Base-by-base conservation (phyloP, 2,329 filamentous ascomycete genomes). In the Neonectria faginata region DNA sequence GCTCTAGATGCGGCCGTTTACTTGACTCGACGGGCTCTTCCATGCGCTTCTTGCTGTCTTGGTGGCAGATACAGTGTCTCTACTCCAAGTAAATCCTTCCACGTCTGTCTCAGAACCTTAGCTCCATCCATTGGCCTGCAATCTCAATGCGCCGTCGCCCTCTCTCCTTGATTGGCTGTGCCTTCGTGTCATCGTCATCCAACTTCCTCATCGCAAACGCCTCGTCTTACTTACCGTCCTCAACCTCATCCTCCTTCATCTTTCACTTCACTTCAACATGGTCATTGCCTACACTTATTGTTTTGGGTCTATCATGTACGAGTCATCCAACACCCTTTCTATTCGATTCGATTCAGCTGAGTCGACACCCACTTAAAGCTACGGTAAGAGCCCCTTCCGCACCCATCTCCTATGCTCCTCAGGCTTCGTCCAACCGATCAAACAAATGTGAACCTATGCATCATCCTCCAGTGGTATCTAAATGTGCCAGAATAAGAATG, bases 141-240 rank as follows among this genome's bases (percentile, higher is more conserved):
- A 63, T 63, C 50, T 63, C 55, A 51, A 63, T 51, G 44, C 60
- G 36, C 33, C 25, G 18, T 22, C 12, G 45, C 27, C 27, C 54
- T 18, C 25, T 54, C 5, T 29, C 5, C 33, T 54, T 59, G 50
- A 55, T 58, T 63, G 60, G 55, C 42, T 51, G 18, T 18, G 22
- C 27, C 33, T 41, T 33, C 20, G 29, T 45, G 47, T 48, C 11
- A 44, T 22, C 12, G 25, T 41, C 52, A 61, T 29, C 22, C 44
- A 22, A 18, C 33, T 53, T 33, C 47, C 18, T 14, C 20, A 41
- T 54, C 41, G 10, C 25, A 31, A 20, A 52, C 41, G 29, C 39
- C 29, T 45, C 20, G 14, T 53, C 16, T n/a, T 54, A 22, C 10
- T 22, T 11, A 10, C 14, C 22, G 31, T 36, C 33, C 33, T 33